Conservation (phyloP, 371 early-diverging fungal genomes). For the Dinochytrium kinnereticum region DNA sequence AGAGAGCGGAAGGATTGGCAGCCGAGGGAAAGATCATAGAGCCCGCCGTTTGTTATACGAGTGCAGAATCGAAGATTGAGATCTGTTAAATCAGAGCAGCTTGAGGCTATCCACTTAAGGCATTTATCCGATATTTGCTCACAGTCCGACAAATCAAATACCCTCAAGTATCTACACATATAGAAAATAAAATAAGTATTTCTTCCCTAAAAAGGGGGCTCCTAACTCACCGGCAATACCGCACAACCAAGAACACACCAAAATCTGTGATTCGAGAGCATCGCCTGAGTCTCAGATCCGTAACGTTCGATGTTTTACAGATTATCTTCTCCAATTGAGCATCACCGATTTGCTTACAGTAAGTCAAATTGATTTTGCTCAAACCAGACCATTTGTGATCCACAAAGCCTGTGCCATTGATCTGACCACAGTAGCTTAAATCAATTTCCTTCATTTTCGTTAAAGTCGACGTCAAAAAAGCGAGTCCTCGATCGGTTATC, state of each 20-base stretch:
- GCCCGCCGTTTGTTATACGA: slow-evolving; percentile 50
- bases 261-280: slow-evolving; percentile 52
- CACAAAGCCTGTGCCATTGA: slow-evolving; percentile 45
- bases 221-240: slow-evolving; percentile 49
- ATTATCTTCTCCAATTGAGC: slow-evolving; percentile 51
- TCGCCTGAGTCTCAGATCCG: slow-evolving; percentile 39
- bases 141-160: slow-evolving; percentile 49
- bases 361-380: slow-evolving; percentile 41
- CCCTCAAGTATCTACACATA: slow-evolving; percentile 28
- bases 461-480: slow-evolving; percentile 31
- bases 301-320: slow-evolving; percentile 39
- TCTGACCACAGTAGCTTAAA: slow-evolving; percentile 52
- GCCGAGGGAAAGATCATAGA: slow-evolving; percentile 51
- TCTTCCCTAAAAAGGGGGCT: no score
- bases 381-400: slow-evolving; percentile 45
- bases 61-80: slow-evolving; percentile 52
- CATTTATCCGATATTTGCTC: slow-evolving; percentile 53
- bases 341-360: slow-evolving; percentile 54
- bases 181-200: neutral
- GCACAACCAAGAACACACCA: slow-evolving; percentile 49
- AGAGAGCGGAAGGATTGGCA: slow-evolving; percentile 39
- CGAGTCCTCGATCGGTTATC: slow-evolving; percentile 49
- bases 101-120: slow-evolving; percentile 56
- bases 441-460: slow-evolving; percentile 39
- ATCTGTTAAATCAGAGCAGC: slow-evolving; percentile 37